Base-by-base conservation (phyloP, 208 protist species). In the Wallacemonas sp. region DNA sequence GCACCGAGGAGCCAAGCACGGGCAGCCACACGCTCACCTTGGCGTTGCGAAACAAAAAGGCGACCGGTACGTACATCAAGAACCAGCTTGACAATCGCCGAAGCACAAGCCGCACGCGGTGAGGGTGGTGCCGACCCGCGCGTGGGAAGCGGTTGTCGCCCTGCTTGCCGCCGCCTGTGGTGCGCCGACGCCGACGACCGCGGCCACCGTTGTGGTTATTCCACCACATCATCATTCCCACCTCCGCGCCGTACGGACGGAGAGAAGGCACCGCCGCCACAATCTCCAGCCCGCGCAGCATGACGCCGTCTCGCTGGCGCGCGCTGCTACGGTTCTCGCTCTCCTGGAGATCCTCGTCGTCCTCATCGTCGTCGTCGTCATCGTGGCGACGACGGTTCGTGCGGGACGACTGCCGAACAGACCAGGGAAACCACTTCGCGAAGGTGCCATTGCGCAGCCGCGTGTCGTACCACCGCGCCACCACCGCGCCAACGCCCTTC, bases 261-360 rank as follows among this genome's bases (percentile, higher is more conserved):
- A 92, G 78, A 52, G 87, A 79, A 26, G 75, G 82, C 32, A 89
- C 53, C 29, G 75, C 69, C 13, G 74, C 73, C 37, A 89, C 74
- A 39, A 92, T 92, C 58, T 92, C 86, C 42, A 89, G 68, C 30
- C 86, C 86, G 12, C 80, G 76, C 58, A 92, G 57, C 84, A 91
- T 85, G 17, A 87, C 44, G 8, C 76, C 73, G 24, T 85, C 84
- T 9, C 70, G 69, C n/a, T 64, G 67, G 22, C 66, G 66, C 44
- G 57, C 63, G 45, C 73, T 78, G 36, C 71, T 69, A 70, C 42
- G 66, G 66, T 88, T 88, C 63, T 87, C 86, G 53, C 65, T 72
- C 59, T 81, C 78, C 73, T 87, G 74, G 19, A 70, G 72, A 53
- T 91, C 81, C 1, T 73, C 53, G 44, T 42, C 39, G 32, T 57